These are phyloP conservation scores for Colletotrichum phormii DNA, from an alignment of 2,329 filamentous ascomycete species.

Conservation along the genomic window DNA sequence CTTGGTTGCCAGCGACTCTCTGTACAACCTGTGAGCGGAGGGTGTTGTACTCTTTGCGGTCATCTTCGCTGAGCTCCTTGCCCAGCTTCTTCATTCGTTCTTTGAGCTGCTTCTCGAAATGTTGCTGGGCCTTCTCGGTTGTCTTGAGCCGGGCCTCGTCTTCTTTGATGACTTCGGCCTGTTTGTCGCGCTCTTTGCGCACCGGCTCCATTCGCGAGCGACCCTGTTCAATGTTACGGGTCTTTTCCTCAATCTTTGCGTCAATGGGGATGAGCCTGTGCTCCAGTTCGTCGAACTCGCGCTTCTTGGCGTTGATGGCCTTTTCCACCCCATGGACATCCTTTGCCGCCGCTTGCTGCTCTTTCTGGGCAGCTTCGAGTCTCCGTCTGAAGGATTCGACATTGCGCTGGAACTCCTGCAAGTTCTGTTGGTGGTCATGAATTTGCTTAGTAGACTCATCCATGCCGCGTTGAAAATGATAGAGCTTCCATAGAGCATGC, in stretches of 20 bases:
- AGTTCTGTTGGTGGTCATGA: conserved; percentile 90
- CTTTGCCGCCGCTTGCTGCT: conserved; percentile 81
- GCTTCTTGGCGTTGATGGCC: conserved; percentile 86
- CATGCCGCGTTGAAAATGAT: conserved; percentile 93
- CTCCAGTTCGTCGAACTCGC: conserved; percentile 86
- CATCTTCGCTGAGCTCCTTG: conserved; percentile 84
- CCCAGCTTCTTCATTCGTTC: conserved; percentile 89
- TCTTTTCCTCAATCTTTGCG: conserved; percentile 88
- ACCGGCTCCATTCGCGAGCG: conserved; percentile 77
- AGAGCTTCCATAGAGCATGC: conserved; percentile 96
- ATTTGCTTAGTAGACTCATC: conserved; percentile 92
- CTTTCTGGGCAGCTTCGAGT: conserved; percentile 83
- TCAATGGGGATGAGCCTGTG: conserved; percentile 89
- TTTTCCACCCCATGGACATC: conserved; percentile 87
- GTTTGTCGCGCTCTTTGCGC: conserved; percentile 79
- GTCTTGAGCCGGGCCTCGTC: conserved; percentile 82
- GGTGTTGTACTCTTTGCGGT: conserved; percentile 89
- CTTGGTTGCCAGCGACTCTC: conserved; percentile 82
- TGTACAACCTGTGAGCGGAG: conserved; percentile 88
- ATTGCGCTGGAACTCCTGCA: conserved; percentile 91
- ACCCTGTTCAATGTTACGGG: conserved; percentile 75
- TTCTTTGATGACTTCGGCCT: conserved; percentile 76
- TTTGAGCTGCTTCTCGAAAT: conserved; percentile 89
- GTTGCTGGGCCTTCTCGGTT: conserved; percentile 89
- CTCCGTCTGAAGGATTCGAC: conserved; percentile 85